Base-by-base conservation (phyloP, 305 asterid genomes). In the Coffea humblotiana region DNA sequence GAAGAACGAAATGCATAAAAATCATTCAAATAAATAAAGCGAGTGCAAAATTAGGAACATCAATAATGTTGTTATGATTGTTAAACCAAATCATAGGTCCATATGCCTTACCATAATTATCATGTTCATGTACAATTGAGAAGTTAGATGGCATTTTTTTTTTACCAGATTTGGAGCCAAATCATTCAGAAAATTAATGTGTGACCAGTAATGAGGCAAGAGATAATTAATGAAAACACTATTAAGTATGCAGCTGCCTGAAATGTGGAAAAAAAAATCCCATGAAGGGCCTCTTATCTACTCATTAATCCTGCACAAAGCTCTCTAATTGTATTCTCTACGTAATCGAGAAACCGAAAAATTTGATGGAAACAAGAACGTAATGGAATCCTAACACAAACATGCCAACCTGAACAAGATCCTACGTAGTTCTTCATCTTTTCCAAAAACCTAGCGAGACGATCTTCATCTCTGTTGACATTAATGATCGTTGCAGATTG, bases 401-500 rank as follows among this genome's bases (percentile, higher is more conserved):
- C n/a, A 16, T 78, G 80, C 83, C 86, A 85, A 51, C 82, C 84
- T 0, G 88, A 87, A 58, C 71, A n/a, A 6, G 83, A 72, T 18
- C 67, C 78, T 32, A 52, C 27, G 11, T 74, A 85, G 63, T 81
- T 75, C 71, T 65, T 87, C 23, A 88, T 61, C 45, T 80, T 83
- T 7, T 79, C 86, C 77, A 90, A 84, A 19, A 89, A 7, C 6
- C 72, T 43, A 21, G 77, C n/a, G 16, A 77, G 60, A 80, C 85
- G 88, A 60, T 81, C 82, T 45, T 77, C 86, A 78, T 85, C 85
- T 40, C 76, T 72, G 29, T 66, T 84, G 0, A 18, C 19, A 15
- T 77, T 80, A 70, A 37, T 37, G 43, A 86, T 27, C 23, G 94
- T 68, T 43, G 92, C 92, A 18, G 94, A 91, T 3, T 90, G 90